Evolutionary conservation across 2,329 filamentous ascomycete species (phyloP), one percentile per base, ranked within the genome.

Genomic region (Trichoderma citrinoviride): DNA sequence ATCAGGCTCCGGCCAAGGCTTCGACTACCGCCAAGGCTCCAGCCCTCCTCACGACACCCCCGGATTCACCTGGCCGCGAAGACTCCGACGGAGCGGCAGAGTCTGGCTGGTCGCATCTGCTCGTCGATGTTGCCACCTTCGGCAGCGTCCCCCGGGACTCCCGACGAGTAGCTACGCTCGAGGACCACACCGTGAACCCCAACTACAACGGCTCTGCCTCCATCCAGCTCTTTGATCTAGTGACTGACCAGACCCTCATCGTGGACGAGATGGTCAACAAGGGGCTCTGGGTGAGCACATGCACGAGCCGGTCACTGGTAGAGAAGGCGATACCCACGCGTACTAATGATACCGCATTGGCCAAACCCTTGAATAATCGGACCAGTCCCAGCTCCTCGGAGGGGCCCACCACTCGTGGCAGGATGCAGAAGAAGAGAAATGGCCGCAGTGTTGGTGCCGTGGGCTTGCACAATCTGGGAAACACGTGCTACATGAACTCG

Each of bases 401-500:
- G 5, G 84, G 83, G 1, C 78, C 83, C 7, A 80, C 90, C 67
- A 93, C 91, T 0, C 85, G 93, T 69, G 92, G 92, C 47, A 85
- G 91, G 64, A 79, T 85, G 7, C 86, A 89, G 66, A 88, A 87
- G 68, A 90, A 87, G 69, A 88, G 87, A 70, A 85, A 87, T 44
- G 90, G 90, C 10, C 87, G 88, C 67, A 86, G 87, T 14, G 78
- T 87, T 40, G 95, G 95, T 37, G 90, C 89, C 46, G 90, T 93
- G 47, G 95, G 95, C 40, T 80, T 99, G 60, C 87, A 86, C 68
- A 99, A 99, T 73, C 80, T 99, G 15, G 95, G 95, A 55, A 99
- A 99, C 73, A 98, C 95, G 0, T 99, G 95, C 78, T 99, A 99
- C 79, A 97, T 98, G 93, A 98, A 98, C 77, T 97, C 94, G 23